These are phyloP conservation scores for Pestalotiopsis sp. DNA, from an alignment of 2,329 filamentous ascomycete genomes.

Conservation along the genomic window DNA sequence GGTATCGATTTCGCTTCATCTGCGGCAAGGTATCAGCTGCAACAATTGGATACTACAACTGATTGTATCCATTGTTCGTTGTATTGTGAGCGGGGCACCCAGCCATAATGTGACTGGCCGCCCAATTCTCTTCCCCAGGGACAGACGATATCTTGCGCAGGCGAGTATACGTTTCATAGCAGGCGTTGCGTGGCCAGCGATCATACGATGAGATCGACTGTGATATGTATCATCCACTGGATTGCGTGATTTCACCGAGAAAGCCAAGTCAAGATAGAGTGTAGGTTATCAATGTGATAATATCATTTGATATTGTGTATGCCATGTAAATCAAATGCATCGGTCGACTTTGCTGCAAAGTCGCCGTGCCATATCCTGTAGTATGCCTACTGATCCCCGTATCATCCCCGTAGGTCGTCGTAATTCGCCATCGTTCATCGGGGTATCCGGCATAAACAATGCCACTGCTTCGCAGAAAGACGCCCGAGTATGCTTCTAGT, in stretches of 20 bases:
- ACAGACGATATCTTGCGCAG: not conserved
- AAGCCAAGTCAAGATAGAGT: not conserved
- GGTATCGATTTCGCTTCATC: slow-evolving; percentile 7
- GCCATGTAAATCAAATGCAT: not conserved
- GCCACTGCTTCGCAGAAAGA: slow-evolving; percentile 29
- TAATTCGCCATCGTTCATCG: slow-evolving; percentile 24
- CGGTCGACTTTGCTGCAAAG: not conserved
- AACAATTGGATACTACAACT: not conserved
- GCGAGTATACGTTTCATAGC: slow-evolving; percentile 1
- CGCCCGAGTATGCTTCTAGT: slow-evolving; percentile 31
- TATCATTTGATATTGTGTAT: slow-evolving; percentile 1
- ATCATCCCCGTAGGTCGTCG: slow-evolving; percentile 7
- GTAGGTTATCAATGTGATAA: not conserved
- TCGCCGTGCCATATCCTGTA: slow-evolving; percentile 10
- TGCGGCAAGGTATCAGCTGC: slow-evolving; percentile 4
- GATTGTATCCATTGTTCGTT: not conserved
- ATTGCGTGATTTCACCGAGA: not conserved
- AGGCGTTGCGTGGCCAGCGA: not conserved
- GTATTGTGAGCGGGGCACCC: slow-evolving; percentile 3
- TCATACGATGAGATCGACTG: not conserved
- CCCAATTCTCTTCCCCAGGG: not conserved
- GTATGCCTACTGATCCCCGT: slow-evolving; percentile 3
- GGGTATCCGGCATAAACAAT: slow-evolving; percentile 33
- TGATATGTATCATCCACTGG: not conserved
- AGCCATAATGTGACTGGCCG: not conserved